Evolutionary conservation across 495 filamentous ascomycete genomes (phyloP).

Genomic region (Pyrenopolyporus hunteri): DNA sequence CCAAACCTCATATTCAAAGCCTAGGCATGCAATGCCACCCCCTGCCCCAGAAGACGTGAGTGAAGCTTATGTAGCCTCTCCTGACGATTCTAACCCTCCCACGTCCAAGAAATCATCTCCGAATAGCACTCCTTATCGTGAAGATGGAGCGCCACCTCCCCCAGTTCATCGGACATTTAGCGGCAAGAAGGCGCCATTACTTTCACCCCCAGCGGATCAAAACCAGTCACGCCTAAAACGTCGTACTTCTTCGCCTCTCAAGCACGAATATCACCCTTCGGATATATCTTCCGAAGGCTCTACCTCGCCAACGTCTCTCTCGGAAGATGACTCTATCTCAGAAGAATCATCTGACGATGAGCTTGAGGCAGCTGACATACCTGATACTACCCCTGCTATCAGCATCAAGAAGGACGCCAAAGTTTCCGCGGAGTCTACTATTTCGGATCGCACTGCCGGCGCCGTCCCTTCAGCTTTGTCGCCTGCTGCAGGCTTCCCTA

Average conservation of each 20-base stretch:
- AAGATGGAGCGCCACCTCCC: constrained; percentile 57
- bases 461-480: constrained; percentile 78
- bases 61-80: constrained; percentile 11
- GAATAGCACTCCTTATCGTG: constrained; percentile 45
- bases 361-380: constrained; percentile 57
- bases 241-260: constrained; percentile 89
- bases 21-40: neutral
- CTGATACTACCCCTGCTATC: constrained; percentile 55
- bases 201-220: constrained; percentile 57
- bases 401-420: constrained; percentile 49
- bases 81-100: constrained; percentile 43
- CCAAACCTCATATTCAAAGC: constrained; percentile 35
- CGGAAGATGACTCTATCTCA: constrained; percentile 50
- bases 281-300: constrained; percentile 61
- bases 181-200: constrained; percentile 50
- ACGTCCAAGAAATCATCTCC: constrained; percentile 52
- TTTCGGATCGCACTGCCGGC: constrained; percentile 51
- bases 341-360: constrained; percentile 57
- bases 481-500: constrained; percentile 68
- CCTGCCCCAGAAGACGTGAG: constrained; percentile 10
- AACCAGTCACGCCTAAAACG: constrained; percentile 58
- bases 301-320: constrained; percentile 54
- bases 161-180: constrained; percentile 56
- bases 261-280: constrained; percentile 96
- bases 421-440: constrained; percentile 34